phyloP scores from a whole-genome alignment of 116 monocot species.

The Trichopus zeylanicus region DNA sequence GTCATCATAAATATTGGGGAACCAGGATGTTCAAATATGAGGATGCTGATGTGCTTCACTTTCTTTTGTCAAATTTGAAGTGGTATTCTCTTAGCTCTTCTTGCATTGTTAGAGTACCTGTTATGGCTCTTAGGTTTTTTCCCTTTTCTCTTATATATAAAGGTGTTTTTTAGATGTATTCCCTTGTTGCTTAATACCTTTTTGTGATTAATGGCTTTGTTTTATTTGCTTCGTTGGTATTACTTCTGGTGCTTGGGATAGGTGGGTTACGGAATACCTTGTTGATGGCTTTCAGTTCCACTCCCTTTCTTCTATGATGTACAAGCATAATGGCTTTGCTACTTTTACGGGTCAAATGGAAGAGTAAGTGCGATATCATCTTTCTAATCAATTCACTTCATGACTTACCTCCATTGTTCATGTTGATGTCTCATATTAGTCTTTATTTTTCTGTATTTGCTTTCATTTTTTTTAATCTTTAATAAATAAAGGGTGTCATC shows the following conservation, averaged over 20 bases:
- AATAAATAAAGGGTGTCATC: too few relatives aligned
- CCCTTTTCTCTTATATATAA: neutral
- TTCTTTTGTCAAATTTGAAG: constrained; percentile 93
- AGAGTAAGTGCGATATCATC: constrained; percentile 54
- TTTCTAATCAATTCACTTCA: neutral
- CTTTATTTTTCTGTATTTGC: neutral
- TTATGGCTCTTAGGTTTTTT: neutral
- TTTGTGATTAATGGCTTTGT: neutral
- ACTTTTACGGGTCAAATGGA: constrained; percentile 80
- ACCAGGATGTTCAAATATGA: constrained; percentile 94
- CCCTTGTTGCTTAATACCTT: neutral
- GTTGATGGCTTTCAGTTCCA: constrained; percentile 97
- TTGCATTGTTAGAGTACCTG: neutral
- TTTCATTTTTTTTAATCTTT: neutral
- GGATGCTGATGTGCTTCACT: constrained; percentile 90
- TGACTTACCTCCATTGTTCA: neutral
- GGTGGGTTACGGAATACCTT: constrained; percentile 95
- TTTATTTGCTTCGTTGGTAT: neutral
- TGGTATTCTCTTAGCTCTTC: constrained; percentile 44
- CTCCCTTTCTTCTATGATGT: constrained; percentile 93
- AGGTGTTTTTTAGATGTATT: neutral
- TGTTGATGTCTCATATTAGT: neutral
- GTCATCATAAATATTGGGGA: constrained; percentile 97
- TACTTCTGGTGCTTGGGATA: constrained; percentile 6
- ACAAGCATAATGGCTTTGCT: constrained; percentile 96